phyloP scores from a whole-genome alignment of 140 eudicot species.

The Cichorium intybus region DNA sequence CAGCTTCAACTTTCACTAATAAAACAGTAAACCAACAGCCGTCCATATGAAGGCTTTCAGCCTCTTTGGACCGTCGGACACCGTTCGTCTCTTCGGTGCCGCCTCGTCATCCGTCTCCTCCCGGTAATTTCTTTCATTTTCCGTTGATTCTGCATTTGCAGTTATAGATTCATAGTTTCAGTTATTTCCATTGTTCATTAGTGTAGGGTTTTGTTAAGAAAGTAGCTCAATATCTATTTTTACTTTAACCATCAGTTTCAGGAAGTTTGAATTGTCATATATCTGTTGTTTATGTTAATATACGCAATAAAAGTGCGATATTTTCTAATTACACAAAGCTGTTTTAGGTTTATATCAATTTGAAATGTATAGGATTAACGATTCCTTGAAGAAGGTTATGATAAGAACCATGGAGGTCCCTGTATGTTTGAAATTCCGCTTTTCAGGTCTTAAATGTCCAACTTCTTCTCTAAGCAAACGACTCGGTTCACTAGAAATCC shows the following conservation, averaged over 20 bases:
- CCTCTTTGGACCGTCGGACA: conserved; percentile 30
- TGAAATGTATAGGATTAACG: background rate
- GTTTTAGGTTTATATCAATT: background rate
- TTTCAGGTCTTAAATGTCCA: background rate
- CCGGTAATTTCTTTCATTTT: conserved; percentile 21
- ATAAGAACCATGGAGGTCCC: background rate
- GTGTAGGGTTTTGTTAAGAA: conserved; percentile 4
- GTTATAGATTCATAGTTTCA: background rate
- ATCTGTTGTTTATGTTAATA: background rate
- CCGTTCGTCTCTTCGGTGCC: conserved; percentile 28
- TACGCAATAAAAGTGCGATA: background rate
- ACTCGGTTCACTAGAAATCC: background rate
- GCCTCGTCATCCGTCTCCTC: conserved; percentile 24
- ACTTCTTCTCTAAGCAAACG: background rate
- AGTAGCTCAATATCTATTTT: background rate
- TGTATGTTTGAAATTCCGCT: background rate
- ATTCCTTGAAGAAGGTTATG: background rate
- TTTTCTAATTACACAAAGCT: background rate
- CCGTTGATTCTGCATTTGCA: background rate
- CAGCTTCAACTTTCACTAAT: background rate
- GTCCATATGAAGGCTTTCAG: conserved; percentile 33
- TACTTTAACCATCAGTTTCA: background rate
- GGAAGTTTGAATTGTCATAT: background rate
- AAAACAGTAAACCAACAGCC: background rate
- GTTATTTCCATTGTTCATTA: background rate